Percentiles rank a stretch among this genome's conserved stretches.
These are phyloP conservation scores for Davidsoniella neocaledoniae DNA, from an alignment of 2,329 filamentous ascomycete species.

Conservation along the genomic window DNA sequence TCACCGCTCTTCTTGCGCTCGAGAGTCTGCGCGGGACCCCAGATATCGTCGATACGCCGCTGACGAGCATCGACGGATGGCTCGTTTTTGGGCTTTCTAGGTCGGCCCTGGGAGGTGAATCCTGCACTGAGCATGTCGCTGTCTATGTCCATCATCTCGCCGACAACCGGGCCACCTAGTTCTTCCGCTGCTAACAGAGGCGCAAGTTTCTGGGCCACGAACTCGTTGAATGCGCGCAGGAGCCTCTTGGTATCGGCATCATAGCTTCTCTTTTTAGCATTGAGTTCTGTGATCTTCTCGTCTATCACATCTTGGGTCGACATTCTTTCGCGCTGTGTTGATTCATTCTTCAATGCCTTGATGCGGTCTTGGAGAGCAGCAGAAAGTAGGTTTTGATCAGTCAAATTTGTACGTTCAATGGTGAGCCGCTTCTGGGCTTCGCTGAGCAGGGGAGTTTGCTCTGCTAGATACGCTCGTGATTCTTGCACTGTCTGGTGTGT, in stretches of 20 bases:
- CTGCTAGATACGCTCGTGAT: constrained; percentile 40
- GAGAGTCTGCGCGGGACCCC: constrained; percentile 26
- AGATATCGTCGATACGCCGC: constrained; percentile 47
- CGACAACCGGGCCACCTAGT: constrained; percentile 66
- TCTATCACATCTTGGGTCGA: constrained; percentile 43
- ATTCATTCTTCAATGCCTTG: constrained; percentile 37
- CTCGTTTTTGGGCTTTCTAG: constrained; percentile 29
- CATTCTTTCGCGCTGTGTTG: constrained; percentile 39
- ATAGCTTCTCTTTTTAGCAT: constrained; percentile 40
- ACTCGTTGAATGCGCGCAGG: constrained; percentile 47
- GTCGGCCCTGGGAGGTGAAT: constrained; percentile 42
- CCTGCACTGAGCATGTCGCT: constrained; percentile 40
- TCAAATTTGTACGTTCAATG: constrained; percentile 30
- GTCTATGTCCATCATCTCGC: constrained; percentile 51
- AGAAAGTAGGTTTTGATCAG: constrained; percentile 39
- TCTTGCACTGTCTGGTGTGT: constrained; percentile 48
- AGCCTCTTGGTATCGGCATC: constrained; percentile 43
- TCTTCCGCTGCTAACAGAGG: constrained; percentile 69
- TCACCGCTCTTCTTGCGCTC: constrained; percentile 16
- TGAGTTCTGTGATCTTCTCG: constrained; percentile 45
- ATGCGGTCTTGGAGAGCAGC: constrained; percentile 40
- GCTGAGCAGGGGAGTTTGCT: constrained; percentile 27
- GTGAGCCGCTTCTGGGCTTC: constrained; percentile 31
- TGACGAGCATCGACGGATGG: constrained; percentile 35
- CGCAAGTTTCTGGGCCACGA: constrained; percentile 55